A percentile compares a stretch with the other conserved stretches of the same genome.
phyloP scores from a whole-genome alignment of 768 basidiomycete species.

The Asterophora parasitica region DNA sequence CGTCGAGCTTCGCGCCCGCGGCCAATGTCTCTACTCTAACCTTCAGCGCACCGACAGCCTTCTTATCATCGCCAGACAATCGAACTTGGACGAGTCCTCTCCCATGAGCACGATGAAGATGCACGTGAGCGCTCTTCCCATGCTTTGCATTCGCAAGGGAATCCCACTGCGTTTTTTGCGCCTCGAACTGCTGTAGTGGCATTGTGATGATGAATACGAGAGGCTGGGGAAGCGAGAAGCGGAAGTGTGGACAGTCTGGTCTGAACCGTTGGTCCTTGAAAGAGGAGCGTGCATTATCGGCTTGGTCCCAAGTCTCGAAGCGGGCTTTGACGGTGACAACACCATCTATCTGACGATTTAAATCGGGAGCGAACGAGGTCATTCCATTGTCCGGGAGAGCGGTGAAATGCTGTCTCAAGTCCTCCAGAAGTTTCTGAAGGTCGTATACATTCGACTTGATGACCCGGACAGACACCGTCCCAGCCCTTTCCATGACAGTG shows the following conservation, averaged over 20 bases:
- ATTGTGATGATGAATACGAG: constrained; percentile 48
- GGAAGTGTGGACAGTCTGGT: constrained; percentile 28
- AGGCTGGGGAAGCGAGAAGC: constrained; percentile 41
- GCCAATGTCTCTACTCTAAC: constrained; percentile 54
- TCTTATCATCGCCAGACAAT: constrained; percentile 48
- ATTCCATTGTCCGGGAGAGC: constrained; percentile 15
- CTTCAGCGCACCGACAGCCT: constrained; percentile 51
- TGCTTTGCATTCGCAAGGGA: constrained; percentile 33
- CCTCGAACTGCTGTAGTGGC: constrained; percentile 42
- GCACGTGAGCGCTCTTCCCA: constrained; percentile 30
- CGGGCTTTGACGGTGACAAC: constrained; percentile 33
- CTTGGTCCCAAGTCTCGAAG: constrained; percentile 47
- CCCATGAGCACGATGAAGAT: constrained; percentile 18
- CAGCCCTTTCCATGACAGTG: constrained; percentile 27
- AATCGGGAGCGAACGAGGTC: constrained; percentile 23
- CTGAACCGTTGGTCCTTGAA: constrained; percentile 29
- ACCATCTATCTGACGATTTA: constrained; percentile 24
- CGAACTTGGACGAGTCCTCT: constrained; percentile 30
- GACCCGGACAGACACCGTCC: constrained; percentile 15
- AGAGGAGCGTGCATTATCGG: constrained; percentile 32
- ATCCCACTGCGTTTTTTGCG: constrained; percentile 48
- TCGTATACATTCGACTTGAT: constrained; percentile 21
- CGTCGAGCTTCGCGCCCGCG: constrained; percentile 42
- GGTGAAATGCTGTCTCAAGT: constrained; percentile 22
- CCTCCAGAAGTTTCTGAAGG: constrained; percentile 16